These are phyloP conservation scores for Discostella pseudostelligera DNA, from an alignment of 108 stramenopile species.

Conservation along the genomic window DNA sequence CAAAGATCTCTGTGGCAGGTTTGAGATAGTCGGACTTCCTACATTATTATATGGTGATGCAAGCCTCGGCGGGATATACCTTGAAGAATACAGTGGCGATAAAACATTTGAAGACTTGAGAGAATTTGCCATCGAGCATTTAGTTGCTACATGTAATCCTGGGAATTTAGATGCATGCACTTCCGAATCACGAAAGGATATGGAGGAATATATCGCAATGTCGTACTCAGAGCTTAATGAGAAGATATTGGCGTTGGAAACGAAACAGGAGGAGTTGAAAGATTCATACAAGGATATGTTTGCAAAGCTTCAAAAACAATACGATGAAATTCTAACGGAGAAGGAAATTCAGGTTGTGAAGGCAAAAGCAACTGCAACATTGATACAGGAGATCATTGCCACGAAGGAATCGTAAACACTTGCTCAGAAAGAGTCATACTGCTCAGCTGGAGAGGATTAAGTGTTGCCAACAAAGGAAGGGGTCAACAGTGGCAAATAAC, in stretches of 20 bases:
- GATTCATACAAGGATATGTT: constrained; percentile 15
- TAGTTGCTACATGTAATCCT: constrained; percentile 51
- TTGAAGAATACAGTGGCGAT: constrained; percentile 51
- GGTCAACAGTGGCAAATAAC: too few species aligned
- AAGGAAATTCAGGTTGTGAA: constrained; percentile 15
- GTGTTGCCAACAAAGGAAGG: background rate
- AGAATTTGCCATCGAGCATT: constrained; percentile 44
- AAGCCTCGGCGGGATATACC: constrained; percentile 46
- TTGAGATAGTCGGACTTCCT: constrained; percentile 54
- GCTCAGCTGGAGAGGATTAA: background rate
- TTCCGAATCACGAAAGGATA: constrained; percentile 37
- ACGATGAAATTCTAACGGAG: constrained; percentile 16
- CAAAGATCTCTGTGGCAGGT: constrained; percentile 31
- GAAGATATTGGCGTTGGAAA: constrained; percentile 30
- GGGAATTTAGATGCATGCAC: constrained; percentile 54
- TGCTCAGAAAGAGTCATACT: background rate
- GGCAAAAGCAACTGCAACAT: constrained; percentile 21
- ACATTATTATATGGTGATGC: constrained; percentile 62
- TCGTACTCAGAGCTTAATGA: constrained; percentile 29
- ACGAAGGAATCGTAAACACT: background rate
- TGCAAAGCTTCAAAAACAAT: constrained; percentile 24
- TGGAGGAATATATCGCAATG: constrained; percentile 40
- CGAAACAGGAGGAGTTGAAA: constrained; percentile 10
- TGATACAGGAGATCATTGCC: constrained; percentile 24
- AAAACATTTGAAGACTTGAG: constrained; percentile 49